Conservation (phyloP, 306 rosid genomes). For the Casuarina glauca region DNA sequence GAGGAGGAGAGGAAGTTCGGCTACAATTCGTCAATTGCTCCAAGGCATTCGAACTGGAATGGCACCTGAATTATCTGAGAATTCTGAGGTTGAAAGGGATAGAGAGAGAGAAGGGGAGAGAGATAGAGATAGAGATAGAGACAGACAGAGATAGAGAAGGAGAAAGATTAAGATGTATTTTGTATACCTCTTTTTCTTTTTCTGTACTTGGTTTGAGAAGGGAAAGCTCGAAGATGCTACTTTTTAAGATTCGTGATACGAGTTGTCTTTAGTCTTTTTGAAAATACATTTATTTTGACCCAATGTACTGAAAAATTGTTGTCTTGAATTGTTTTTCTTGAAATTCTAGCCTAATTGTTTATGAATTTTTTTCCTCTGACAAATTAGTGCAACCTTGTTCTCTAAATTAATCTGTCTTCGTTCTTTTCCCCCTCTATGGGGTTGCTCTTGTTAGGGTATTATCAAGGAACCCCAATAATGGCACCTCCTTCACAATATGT, state of each 20-base stretch:
- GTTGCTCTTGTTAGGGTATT: constrained; percentile 50
- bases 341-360: not conserved
- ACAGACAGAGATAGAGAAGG: constrained; percentile 47
- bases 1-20: constrained; percentile 73
- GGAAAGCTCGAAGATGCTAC: no score
- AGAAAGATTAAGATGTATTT: no score
- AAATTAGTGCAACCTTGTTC: not conserved
- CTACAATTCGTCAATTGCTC: constrained; percentile 67
- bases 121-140: constrained; percentile 48
- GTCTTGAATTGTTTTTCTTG: not conserved
- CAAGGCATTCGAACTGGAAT: constrained; percentile 72
- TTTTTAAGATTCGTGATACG: not conserved
- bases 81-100: constrained; percentile 43
- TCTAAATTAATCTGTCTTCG: not conserved
- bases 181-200: no score
- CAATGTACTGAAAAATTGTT: no score
- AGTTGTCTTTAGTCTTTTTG: not conserved
- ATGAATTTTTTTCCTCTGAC: not conserved
- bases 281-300: not conserved
- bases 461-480: constrained; percentile 91
- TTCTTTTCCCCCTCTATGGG: not conserved
- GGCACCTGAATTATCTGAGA: constrained; percentile 50
- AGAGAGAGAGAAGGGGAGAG: constrained; percentile 46
- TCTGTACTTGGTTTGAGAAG: no score
- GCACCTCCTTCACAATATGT: constrained; percentile 82